Evolutionary conservation across 2,329 filamentous ascomycete genomes (phyloP).

Genomic region (Sordariomycetes sp.): DNA sequence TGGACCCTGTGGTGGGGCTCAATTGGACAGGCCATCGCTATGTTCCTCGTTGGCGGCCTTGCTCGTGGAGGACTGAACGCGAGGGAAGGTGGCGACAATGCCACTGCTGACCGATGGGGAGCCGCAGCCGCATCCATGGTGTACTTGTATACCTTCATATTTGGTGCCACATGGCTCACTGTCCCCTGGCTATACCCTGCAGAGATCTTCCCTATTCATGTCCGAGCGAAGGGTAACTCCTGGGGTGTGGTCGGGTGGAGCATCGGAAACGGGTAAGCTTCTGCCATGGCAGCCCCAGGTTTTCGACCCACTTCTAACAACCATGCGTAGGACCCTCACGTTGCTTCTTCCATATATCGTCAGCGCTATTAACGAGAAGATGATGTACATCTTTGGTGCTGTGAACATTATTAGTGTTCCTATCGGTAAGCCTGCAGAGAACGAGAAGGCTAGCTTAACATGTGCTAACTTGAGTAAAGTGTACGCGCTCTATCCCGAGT

Average conservation of each 20-base stretch:
- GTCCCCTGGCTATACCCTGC: constrained; percentile 55
- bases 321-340: constrained; percentile 27
- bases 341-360: constrained; percentile 77
- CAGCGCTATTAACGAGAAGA: constrained; percentile 35
- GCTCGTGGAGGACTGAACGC: constrained; percentile 36
- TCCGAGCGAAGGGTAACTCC: constrained; percentile 50
- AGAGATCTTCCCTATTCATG: constrained; percentile 54
- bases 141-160: constrained; percentile 53
- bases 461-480: constrained; percentile 29
- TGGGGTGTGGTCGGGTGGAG: constrained; percentile 54
- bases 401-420: constrained; percentile 17
- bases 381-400: constrained; percentile 47
- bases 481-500: constrained; percentile 48
- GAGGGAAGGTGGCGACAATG: constrained; percentile 24
- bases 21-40: constrained; percentile 38
- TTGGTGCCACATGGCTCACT: constrained; percentile 57
- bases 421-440: neutral
- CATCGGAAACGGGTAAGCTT: constrained; percentile 60
- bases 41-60: constrained; percentile 50
- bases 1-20: constrained; percentile 32
- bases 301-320: neutral
- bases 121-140: constrained; percentile 58
- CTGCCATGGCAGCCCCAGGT: neutral
- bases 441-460: neutral
- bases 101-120: constrained; percentile 41